phyloP scores from a whole-genome alignment of 2,329 filamentous ascomycete genomes.

The Rosellinia necatrix region DNA sequence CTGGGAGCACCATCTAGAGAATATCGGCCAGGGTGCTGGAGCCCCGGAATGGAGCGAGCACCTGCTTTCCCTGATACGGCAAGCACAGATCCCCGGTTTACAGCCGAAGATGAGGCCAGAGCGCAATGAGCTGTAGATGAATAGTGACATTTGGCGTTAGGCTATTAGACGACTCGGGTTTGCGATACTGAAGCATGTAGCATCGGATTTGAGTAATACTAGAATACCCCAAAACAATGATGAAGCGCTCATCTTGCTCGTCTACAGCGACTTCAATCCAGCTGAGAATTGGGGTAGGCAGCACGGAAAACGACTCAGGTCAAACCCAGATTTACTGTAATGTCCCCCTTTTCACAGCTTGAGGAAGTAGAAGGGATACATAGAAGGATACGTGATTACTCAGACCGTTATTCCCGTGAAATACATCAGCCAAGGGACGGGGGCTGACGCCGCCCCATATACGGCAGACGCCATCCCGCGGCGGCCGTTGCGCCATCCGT shows the following conservation, averaged over 20 bases:
- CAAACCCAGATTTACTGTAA: too few species aligned
- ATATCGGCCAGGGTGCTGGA: slow-evolving; percentile 19
- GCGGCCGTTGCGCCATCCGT: background rate
- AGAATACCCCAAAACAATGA: background rate
- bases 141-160: background rate
- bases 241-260: too few species aligned
- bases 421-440: background rate
- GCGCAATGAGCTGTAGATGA: slow-evolving; percentile 25
- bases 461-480: slow-evolving; percentile 3
- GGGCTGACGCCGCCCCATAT: background rate
- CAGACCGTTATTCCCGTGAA: background rate
- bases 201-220: too few species aligned
- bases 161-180: too few species aligned
- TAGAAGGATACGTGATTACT: background rate
- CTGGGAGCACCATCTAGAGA: slow-evolving; percentile 59
- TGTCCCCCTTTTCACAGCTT: too few species aligned
- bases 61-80: slow-evolving; percentile 33
- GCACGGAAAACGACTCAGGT: too few species aligned
- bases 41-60: slow-evolving; percentile 50
- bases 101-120: background rate
- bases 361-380: too few species aligned
- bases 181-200: too few species aligned
- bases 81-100: slow-evolving; percentile 17
- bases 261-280: too few species aligned
- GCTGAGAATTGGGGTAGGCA: background rate